phyloP scores from a whole-genome alignment of 2,329 filamentous ascomycete genomes.

The Lizonia empirigonia region DNA sequence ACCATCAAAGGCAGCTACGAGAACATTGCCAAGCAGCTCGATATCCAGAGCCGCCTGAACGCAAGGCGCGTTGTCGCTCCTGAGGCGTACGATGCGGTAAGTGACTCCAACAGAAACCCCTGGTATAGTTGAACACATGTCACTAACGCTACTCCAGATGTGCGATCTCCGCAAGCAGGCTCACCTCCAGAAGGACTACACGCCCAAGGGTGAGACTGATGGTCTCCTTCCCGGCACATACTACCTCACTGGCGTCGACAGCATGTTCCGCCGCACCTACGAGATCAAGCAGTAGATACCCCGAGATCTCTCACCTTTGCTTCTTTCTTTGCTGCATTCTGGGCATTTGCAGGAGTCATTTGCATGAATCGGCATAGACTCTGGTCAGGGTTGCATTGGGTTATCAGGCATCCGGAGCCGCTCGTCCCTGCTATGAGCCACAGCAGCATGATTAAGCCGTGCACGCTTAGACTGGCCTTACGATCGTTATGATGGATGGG shows the following conservation, averaged over 20 bases:
- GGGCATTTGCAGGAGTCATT: constrained; percentile 46
- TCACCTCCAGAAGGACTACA: constrained; percentile 58
- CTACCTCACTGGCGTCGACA: constrained; percentile 57
- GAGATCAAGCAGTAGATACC: constrained; percentile 54
- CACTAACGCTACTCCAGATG: constrained; percentile 50
- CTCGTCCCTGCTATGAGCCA: not conserved
- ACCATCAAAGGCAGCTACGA: constrained; percentile 54
- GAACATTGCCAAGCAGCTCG: constrained; percentile 55
- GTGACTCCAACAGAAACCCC: constrained; percentile 22
- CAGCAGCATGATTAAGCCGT: not conserved
- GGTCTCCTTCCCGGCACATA: constrained; percentile 56
- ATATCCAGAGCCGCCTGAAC: constrained; percentile 55
- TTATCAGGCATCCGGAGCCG: constrained; percentile 23
- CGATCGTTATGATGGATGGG: constrained; percentile 16
- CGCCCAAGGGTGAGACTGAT: constrained; percentile 52
- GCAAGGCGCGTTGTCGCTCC: constrained; percentile 53
- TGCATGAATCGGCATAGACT: constrained; percentile 37
- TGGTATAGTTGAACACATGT: constrained; percentile 20
- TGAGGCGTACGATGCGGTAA: constrained; percentile 56
- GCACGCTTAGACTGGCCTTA: constrained; percentile 4
- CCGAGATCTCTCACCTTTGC: constrained; percentile 22
- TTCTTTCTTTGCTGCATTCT: constrained; percentile 40
- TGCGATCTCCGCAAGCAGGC: constrained; percentile 59
- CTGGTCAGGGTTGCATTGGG: constrained; percentile 29
- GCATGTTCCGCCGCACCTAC: constrained; percentile 59